Evolutionary conservation across 2,329 filamentous ascomycete species (phyloP), one percentile per base, ranked within the genome.

Genomic region (Colletotrichum sp.): DNA sequence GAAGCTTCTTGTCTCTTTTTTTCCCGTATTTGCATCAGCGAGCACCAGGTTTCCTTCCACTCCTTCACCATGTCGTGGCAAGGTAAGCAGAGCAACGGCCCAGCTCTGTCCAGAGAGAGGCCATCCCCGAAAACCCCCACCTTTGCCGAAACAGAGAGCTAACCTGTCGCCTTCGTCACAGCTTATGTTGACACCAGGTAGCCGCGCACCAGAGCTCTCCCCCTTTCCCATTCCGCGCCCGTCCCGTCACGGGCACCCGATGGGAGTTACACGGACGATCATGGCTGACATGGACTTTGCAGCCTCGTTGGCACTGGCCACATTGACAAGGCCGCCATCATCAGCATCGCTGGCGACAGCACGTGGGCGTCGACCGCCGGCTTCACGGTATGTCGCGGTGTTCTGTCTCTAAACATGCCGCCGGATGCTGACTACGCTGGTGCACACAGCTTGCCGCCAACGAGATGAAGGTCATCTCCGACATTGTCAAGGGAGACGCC

Each of bases 241-340:
- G 58, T 58, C 38, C 30, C 63, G 43, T 75, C 43, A 21, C 30
- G 57, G 34, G 30, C 24, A 34, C 55, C 21, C 15, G 43, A 52
- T 38, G 38, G 66, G 48, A 73, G 61, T 57, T 43, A 48, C 34
- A 69, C 28, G 28, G 36, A 74, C 34, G 38, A 24, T n/a, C n/a
- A 76, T 9, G 28, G 36, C 73, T 76, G 60, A 76, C 65, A 34
- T 70, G 68, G 43, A 55, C 24, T 32, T 24, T 77, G 80, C 83
- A 98, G 95, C 91, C 92, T 98, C 82, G 91, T 98, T 82, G 93
- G 90, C 87, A 93, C 90, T 81, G 93, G 93, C 82, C 93, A 96
- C 84, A 87, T 98, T 83, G 94, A 97, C 88, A 93, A 95, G 88
- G 96, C 91, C 81, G 94, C 94, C 83, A 96, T 98, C 85, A 92